Percentiles rank a stretch among this genome's conserved stretches.
Conservation (phyloP, 345 rosid genomes). For the Euphorbia peplus region DNA sequence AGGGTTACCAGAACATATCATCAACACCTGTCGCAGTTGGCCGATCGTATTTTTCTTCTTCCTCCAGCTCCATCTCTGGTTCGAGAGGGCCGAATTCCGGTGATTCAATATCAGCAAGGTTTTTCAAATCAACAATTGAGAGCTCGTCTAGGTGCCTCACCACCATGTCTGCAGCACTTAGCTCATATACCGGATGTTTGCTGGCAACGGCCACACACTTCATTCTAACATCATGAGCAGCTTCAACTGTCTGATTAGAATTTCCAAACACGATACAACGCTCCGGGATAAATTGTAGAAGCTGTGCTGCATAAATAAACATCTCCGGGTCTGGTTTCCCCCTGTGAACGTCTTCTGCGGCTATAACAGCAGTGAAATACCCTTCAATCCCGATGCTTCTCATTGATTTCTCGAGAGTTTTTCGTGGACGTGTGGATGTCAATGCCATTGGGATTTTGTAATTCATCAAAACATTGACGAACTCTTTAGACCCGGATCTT, state of each 20-base stretch:
- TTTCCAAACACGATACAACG: constrained; percentile 96
- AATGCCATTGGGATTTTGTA: constrained; percentile 95
- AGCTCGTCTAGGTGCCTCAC: constrained; percentile 78
- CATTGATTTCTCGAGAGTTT: constrained; percentile 68
- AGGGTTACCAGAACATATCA: constrained; percentile 63
- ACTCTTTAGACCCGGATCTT: constrained; percentile 76
- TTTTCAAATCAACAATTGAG: constrained; percentile 85
- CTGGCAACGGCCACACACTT: constrained; percentile 97
- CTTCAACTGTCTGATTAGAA: constrained; percentile 88
- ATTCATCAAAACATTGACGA: constrained; percentile 73
- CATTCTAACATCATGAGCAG: constrained; percentile 91
- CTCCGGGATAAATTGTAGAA: constrained; percentile 79
- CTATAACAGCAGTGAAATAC: constrained; percentile 65
- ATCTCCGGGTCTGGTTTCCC: constrained; percentile 98
- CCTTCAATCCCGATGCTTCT: constrained; percentile 60
- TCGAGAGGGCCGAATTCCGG: constrained; percentile 59
- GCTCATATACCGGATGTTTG: constrained; percentile 87
- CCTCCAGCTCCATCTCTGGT: constrained; percentile 70
- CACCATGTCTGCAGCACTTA: constrained; percentile 89
- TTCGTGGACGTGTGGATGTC: constrained; percentile 79
- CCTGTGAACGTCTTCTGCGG: constrained; percentile 85
- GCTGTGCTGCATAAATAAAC: constrained; percentile 82
- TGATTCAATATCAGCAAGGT: constrained; percentile 74
- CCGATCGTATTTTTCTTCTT: constrained; percentile 54
- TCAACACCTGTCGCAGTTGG: constrained; percentile 50